These are phyloP conservation scores for Ophiostoma fasciatum DNA, from an alignment of 2,329 filamentous ascomycete species.

Conservation along the genomic window DNA sequence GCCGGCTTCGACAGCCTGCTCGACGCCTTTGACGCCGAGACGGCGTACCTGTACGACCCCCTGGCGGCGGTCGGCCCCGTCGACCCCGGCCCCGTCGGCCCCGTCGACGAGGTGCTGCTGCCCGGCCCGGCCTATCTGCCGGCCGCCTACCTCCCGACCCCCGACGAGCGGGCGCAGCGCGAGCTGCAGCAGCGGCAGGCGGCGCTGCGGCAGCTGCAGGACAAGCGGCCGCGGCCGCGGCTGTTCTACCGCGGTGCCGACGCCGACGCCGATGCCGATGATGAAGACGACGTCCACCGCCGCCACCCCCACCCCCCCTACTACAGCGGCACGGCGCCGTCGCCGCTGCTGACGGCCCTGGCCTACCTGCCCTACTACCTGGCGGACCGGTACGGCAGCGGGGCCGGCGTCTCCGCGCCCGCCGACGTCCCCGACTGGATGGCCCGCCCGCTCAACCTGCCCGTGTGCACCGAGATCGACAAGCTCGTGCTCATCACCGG, in stretches of 20 bases:
- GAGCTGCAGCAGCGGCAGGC: background rate
- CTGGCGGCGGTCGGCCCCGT: too few relatives aligned
- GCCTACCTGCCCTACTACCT: slow-evolving; percentile 6
- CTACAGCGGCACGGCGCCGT: background rate
- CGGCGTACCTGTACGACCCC: too few relatives aligned
- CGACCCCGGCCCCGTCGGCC: too few relatives aligned
- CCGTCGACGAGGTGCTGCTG: too few relatives aligned
- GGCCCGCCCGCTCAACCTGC: slow-evolving; percentile 4
- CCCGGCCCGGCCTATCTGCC: too few relatives aligned
- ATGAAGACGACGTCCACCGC: background rate
- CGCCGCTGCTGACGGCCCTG: slow-evolving; percentile 1
- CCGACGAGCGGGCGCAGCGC: background rate
- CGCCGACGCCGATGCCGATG: background rate
- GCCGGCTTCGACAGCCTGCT: background rate
- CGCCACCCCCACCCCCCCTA: too few relatives aligned
- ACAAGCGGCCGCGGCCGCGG: background rate
- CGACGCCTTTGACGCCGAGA: background rate
- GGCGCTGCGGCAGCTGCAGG: background rate
- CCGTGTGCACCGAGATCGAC: slow-evolving; percentile 4
- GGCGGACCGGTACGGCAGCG: slow-evolving; percentile 1
- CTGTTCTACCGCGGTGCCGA: too few relatives aligned
- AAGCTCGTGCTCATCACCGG: slow-evolving; percentile 5
- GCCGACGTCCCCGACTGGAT: slow-evolving; percentile 3
- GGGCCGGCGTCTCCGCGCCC: background rate
- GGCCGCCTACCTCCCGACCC: too few relatives aligned